Evolutionary conservation across 192 early-diverging fungal species (phyloP).

Genomic region (Coemansia sp.): DNA sequence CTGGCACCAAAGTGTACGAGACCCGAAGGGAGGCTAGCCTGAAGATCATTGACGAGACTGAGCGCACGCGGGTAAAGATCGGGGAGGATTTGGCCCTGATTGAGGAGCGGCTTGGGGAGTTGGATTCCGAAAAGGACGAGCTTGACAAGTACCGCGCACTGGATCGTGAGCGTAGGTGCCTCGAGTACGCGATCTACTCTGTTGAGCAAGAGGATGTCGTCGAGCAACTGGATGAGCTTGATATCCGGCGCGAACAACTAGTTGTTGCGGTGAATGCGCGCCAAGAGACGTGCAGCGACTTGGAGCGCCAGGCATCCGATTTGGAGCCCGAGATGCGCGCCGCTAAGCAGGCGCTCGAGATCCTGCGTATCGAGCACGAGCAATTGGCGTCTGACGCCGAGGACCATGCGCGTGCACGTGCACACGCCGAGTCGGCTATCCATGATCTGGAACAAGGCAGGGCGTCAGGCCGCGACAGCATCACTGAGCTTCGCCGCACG

Average conservation of each 20-base stretch:
- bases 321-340: constrained; percentile 64
- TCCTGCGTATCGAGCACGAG: constrained; percentile 68
- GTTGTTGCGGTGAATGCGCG: constrained; percentile 62
- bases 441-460: constrained; percentile 78
- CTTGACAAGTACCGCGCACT: constrained; percentile 83
- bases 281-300: constrained; percentile 60
- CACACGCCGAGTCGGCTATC: constrained; percentile 77
- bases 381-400: constrained; percentile 75
- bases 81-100: constrained; percentile 86
- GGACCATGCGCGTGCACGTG: constrained; percentile 73
- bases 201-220: constrained; percentile 83
- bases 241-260: constrained; percentile 56
- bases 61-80: constrained; percentile 82
- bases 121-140: constrained; percentile 95
- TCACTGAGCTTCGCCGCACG: constrained; percentile 52
- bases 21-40: constrained; percentile 84
- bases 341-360: constrained; percentile 65
- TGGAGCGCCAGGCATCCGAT: constrained; percentile 56
- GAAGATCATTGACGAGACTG: constrained; percentile 92
- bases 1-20: constrained; percentile 96
- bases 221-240: constrained; percentile 74
- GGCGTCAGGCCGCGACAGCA: constrained; percentile 49
- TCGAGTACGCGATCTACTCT: constrained; percentile 94
- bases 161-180: constrained; percentile 81
- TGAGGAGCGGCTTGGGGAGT: constrained; percentile 82